Evolutionary conservation across 768 basidiomycete species (phyloP).

Genomic region (Leccinum uliginosum): DNA sequence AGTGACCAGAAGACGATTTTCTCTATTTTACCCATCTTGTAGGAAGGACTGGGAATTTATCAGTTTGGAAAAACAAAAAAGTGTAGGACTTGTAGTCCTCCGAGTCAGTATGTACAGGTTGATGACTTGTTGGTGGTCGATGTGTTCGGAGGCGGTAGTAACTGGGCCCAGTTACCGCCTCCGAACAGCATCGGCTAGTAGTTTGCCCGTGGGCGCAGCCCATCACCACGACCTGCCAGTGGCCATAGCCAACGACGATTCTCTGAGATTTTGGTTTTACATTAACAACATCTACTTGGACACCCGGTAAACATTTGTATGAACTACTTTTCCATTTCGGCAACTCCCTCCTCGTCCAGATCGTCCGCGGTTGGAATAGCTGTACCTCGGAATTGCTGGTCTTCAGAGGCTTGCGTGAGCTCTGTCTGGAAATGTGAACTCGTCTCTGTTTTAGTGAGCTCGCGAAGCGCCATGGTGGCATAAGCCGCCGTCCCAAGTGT

Average conservation of each 20-base stretch:
- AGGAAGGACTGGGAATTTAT: not conserved
- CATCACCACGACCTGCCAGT: not conserved
- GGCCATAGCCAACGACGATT: too few species aligned
- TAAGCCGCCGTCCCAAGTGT: slow-evolving; percentile 90
- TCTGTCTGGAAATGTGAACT: slow-evolving; percentile 86
- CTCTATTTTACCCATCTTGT: slow-evolving; percentile 63
- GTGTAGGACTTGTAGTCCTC: not conserved
- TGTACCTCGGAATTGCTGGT: slow-evolving; percentile 73
- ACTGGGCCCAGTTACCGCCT: not conserved
- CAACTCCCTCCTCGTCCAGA: slow-evolving; percentile 16
- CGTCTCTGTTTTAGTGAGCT: slow-evolving; percentile 94
- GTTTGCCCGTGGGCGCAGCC: not conserved
- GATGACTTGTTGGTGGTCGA: not conserved
- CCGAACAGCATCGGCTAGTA: not conserved
- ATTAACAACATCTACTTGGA: not conserved
- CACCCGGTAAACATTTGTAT: not conserved
- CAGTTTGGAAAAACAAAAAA: not conserved
- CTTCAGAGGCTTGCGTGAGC: slow-evolving; percentile 73
- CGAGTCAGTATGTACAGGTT: not conserved
- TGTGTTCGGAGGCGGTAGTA: too few species aligned
- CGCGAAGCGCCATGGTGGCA: slow-evolving; percentile 96
- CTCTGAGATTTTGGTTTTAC: not conserved
- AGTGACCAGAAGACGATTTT: slow-evolving; percentile 85
- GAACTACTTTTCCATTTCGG: slow-evolving; percentile 5
- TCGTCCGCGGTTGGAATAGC: slow-evolving; percentile 23